phyloP scores from a whole-genome alignment of 1,284 basidiomycete species.

The Agaricales sp. region DNA sequence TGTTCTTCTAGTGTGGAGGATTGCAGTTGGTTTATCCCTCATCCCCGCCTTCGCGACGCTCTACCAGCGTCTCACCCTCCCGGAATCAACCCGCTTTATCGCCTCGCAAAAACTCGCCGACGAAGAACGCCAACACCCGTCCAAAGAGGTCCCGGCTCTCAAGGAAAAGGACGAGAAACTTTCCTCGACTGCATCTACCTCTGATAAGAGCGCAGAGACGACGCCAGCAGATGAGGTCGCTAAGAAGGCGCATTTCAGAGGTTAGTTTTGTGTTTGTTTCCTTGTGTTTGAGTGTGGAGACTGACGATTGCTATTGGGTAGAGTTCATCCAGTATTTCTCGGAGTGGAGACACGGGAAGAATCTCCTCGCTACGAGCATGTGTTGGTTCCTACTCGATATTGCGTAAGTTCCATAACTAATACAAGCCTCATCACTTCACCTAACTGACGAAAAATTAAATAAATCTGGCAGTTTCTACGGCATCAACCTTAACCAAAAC shows the following conservation, averaged over 20 bases:
- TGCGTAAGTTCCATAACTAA: constrained; percentile 27
- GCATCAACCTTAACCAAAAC: constrained; percentile 72
- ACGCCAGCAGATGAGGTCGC: constrained; percentile 7
- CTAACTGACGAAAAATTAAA: too few relatives aligned
- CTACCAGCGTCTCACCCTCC: constrained; percentile 68
- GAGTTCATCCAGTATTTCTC: constrained; percentile 44
- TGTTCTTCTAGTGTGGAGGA: constrained; percentile 32
- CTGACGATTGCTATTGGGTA: constrained; percentile 8
- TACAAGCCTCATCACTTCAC: too few relatives aligned
- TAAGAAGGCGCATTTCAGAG: constrained; percentile 29
- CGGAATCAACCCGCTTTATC: constrained; percentile 53
- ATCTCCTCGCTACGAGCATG: constrained; percentile 38
- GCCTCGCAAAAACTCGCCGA: constrained; percentile 27
- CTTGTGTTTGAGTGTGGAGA: too few relatives aligned
- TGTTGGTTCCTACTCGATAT: constrained; percentile 52
- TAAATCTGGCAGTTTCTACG: constrained; percentile 49
- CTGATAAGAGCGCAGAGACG: constrained; percentile 2
- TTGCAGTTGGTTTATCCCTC: constrained; percentile 39
- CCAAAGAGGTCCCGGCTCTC: constrained; percentile 22
- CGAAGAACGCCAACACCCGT: constrained; percentile 26
- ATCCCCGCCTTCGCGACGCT: constrained; percentile 49
- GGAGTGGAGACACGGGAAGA: constrained; percentile 45
- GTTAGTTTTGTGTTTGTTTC: constrained; percentile 12
- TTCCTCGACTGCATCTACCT: constrained; percentile 2
- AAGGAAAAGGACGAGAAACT: constrained; percentile 12